Percentiles rank a stretch among this genome's conserved stretches.
These are phyloP conservation scores for Ensete glaucum DNA, from an alignment of 176 grass and related monocot genomes.

Conservation along the genomic window DNA sequence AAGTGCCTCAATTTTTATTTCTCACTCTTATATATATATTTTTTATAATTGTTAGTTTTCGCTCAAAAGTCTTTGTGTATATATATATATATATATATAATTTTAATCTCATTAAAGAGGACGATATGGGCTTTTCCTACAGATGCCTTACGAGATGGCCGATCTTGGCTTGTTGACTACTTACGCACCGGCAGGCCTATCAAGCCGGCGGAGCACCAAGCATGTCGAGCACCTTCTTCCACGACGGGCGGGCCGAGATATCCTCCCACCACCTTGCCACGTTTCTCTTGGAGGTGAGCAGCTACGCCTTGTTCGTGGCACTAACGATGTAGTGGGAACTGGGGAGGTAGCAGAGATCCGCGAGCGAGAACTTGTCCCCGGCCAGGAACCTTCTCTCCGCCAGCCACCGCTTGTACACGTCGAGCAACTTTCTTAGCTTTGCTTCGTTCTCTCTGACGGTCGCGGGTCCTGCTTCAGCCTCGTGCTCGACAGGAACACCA, in stretches of 20 bases:
- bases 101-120: too few species aligned
- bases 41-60: too few species aligned
- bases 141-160: too few species aligned
- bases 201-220: too few species aligned
- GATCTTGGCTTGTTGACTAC: too few species aligned
- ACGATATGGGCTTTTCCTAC: too few species aligned
- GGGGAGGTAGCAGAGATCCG: conserved; percentile 22
- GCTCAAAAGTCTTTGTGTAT: too few species aligned
- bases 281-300: conserved; percentile 11
- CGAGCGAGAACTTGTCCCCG: conserved; percentile 21
- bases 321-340: conserved; percentile 15
- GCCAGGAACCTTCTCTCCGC: conserved; percentile 10
- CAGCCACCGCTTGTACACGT: conserved; percentile 14
- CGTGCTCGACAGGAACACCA: not conserved
- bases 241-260: conserved; percentile 9
- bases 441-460: not conserved
- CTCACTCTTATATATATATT: too few species aligned
- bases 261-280: conserved; percentile 20
- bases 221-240: conserved; percentile 13
- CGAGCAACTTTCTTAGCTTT: conserved; percentile 8
- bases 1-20: too few species aligned
- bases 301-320: not conserved
- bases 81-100: too few species aligned
- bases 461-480: not conserved
- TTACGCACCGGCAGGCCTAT: too few species aligned